A percentile compares a stretch with the other conserved stretches of the same genome.
These are phyloP conservation scores for Cystobasidium sp. DNA, from an alignment of 1,284 basidiomycete genomes.

Conservation along the genomic window DNA sequence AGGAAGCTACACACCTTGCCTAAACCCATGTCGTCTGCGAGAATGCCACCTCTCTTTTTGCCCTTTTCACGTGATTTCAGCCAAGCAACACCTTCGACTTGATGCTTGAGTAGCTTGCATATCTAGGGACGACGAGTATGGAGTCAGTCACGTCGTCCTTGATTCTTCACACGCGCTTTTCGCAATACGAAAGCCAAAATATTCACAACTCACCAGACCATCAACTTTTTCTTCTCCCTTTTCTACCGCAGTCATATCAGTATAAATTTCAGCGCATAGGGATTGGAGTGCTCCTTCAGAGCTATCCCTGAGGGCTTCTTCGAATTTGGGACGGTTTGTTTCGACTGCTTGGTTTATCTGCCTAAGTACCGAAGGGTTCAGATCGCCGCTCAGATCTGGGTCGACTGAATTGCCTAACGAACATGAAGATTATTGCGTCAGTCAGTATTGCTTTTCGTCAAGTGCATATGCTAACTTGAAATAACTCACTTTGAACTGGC, in stretches of 20 bases:
- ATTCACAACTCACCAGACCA: conserved; percentile 16
- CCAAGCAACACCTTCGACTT: conserved; percentile 51
- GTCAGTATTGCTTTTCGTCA: too few species aligned
- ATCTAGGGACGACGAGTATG: conserved; percentile 20
- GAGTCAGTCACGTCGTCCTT: not conserved
- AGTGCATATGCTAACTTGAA: not conserved
- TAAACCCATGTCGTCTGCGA: conserved; percentile 54
- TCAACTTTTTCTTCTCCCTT: conserved; percentile 19
- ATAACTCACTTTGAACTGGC: not conserved
- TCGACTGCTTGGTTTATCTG: conserved; percentile 5
- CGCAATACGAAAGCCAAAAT: not conserved
- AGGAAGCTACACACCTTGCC: conserved; percentile 49
- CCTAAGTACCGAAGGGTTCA: not conserved
- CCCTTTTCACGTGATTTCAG: conserved; percentile 47
- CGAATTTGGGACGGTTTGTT: not conserved
- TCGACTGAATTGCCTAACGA: not conserved
- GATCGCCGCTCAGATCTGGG: conserved; percentile 10
- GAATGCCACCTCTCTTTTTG: conserved; percentile 51
- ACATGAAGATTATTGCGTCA: too few species aligned
- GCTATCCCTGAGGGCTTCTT: not conserved
- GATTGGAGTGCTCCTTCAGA: conserved; percentile 4
- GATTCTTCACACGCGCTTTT: not conserved
- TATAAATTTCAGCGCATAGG: conserved; percentile 19
- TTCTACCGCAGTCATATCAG: conserved; percentile 45
- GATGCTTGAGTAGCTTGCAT: conserved; percentile 50